Base-by-base conservation (phyloP, 768 basidiomycete genomes). In the Podaxis sp. region DNA sequence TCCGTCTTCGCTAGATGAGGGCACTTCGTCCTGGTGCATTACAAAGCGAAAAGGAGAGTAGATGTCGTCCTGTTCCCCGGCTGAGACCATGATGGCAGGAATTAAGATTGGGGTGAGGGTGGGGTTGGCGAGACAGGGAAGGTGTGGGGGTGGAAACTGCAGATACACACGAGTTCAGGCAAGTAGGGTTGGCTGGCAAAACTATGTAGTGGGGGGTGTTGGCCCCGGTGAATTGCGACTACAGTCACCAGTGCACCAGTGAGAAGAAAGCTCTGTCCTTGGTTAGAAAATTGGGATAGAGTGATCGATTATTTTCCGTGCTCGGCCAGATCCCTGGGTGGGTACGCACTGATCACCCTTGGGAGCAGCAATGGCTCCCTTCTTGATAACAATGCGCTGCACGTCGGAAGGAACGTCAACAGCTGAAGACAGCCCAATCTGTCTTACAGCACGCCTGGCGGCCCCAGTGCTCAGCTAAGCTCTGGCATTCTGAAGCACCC, bases 1-100 rank as follows among this genome's bases (percentile, higher is more conserved):
- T 69, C 86, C 84, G 68, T 89, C 89, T 69, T 90, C 88, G 71
- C 86, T 88, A 23, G 87, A 88, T 73, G 85, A 87, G 47, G 81
- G 80, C 40, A 86, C 82, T 67, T 89, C 87, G 69, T 89, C 89
- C 61, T 78, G 72, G 62, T 79, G 74, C 71, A 82, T 78, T 61
- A 69, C 64, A 59, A 77, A 74, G 52, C 80, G 81, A 72, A 84
- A 85, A 16, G 84, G 80, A 11, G 84, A 76, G 69, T 81, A 86
- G 53, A 83, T 75, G 73, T 84, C 85, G 73, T 76, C 74, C 73
- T 76, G 76, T 54, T 77, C 62, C 68, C 79, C 36, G n/a, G 28
- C 81, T 68, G 77, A 78, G 72, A 87, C 86, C 86, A 89, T 88
- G 65, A 65, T 66, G 61, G 67, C 65, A 56, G 62, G 60, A 62